Evolutionary conservation across 2,329 filamentous ascomycete species (phyloP).

Genomic region (Metarhizium anisopliae): DNA sequence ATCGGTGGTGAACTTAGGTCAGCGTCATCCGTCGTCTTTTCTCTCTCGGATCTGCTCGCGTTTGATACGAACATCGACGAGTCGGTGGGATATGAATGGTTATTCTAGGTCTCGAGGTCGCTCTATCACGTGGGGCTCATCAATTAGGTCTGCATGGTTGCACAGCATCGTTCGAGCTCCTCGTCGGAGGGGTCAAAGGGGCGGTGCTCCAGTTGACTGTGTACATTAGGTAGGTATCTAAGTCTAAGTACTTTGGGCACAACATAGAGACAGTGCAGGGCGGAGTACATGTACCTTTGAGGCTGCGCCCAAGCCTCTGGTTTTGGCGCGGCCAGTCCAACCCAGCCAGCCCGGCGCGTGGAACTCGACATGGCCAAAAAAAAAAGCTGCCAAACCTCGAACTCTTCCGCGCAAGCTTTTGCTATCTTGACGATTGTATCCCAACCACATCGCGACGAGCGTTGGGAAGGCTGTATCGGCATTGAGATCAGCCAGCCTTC

Average conservation of each 20-base stretch:
- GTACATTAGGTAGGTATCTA: not conserved
- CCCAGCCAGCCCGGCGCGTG: slow-evolving; percentile 2
- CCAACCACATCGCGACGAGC: not conserved
- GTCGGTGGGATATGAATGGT: not conserved
- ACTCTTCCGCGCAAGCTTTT: slow-evolving; percentile 1
- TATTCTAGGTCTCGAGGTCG: not conserved
- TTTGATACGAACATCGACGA: not conserved
- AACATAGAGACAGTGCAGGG: not conserved
- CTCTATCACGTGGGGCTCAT: slow-evolving; percentile 8
- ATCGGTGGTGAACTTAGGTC: too few relatives aligned
- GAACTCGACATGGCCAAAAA: slow-evolving; percentile 5
- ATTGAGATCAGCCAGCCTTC: not conserved
- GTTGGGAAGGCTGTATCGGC: not conserved
- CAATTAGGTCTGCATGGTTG: not conserved
- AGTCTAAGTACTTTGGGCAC: not conserved
- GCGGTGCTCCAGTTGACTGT: not conserved
- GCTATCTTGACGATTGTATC: slow-evolving; percentile 1
- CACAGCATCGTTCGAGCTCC: not conserved
- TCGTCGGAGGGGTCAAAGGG: not conserved
- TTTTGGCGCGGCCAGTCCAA: not conserved
- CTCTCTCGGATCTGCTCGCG: not conserved
- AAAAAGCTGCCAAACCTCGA: slow-evolving; percentile 6
- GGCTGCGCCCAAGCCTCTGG: not conserved
- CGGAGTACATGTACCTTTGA: not conserved
- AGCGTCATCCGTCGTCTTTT: not conserved